Evolutionary conservation across 441 rosid species (phyloP).

Genomic region (Viola pubescens): DNA sequence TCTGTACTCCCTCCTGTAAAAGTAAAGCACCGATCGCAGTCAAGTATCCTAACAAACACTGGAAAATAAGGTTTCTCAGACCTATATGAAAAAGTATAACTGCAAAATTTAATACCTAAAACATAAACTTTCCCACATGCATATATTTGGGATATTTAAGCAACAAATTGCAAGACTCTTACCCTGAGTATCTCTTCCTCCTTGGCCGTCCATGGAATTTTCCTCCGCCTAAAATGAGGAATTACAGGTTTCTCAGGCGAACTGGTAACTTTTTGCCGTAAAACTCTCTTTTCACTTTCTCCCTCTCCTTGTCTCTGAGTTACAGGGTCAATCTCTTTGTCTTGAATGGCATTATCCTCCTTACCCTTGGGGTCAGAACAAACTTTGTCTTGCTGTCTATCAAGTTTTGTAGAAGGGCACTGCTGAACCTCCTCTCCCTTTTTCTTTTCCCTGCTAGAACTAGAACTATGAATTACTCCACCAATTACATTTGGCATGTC

Average conservation of each 20-base stretch:
- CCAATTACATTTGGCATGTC: neutral
- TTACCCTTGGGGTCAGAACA: neutral
- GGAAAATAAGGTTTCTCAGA: neutral
- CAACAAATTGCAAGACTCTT: conserved; percentile 6
- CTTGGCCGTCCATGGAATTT: conserved; percentile 34
- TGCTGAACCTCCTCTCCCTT: conserved; percentile 12
- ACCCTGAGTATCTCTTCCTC: conserved; percentile 52
- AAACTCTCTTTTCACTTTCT: conserved; percentile 13
- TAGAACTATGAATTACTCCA: conserved; percentile 1
- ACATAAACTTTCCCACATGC: neutral
- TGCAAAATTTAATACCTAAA: neutral
- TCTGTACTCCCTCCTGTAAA: conserved; percentile 41
- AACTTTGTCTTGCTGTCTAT: conserved; percentile 15
- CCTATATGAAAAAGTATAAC: neutral
- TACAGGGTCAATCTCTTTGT: conserved; percentile 1
- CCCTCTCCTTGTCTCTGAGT: conserved; percentile 18
- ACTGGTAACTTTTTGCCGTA: conserved; percentile 27
- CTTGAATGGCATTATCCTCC: conserved; percentile 15
- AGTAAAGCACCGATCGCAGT: neutral
- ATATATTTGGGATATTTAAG: neutral
- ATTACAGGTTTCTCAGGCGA: conserved; percentile 11
- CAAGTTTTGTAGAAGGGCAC: conserved; percentile 13
- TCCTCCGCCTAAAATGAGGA: conserved; percentile 29
- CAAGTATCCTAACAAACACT: too few relatives aligned
- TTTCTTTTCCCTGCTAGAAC: conserved; percentile 17